These are phyloP conservation scores for Pichia californica DNA, from an alignment of 805 yeast genomes.

Conservation along the genomic window DNA sequence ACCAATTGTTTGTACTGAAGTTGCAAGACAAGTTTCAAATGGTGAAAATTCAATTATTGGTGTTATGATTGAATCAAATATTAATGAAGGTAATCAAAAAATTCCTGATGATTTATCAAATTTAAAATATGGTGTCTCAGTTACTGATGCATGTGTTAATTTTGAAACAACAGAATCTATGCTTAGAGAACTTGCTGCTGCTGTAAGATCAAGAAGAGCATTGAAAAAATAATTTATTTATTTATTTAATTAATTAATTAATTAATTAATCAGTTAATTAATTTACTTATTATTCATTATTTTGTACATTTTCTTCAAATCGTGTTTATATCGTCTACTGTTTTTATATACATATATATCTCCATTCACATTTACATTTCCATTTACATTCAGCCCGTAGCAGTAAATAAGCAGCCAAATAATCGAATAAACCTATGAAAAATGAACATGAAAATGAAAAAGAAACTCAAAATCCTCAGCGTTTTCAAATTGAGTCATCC, in stretches of 20 bases:
- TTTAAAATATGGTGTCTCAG: constrained; percentile 87
- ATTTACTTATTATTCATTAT: no score
- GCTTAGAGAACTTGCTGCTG: constrained; percentile 70
- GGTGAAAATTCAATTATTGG: constrained; percentile 85
- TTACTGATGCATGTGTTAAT: constrained; percentile 94
- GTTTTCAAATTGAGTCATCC: no score
- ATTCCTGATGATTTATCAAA: constrained; percentile 57
- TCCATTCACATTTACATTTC: no score
- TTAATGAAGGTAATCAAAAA: constrained; percentile 85
- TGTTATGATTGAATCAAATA: constrained; percentile 91
- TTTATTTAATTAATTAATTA: neutral
- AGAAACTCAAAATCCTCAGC: no score
- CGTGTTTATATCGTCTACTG: no score
- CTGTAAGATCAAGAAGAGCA: constrained; percentile 76
- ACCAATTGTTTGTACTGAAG: constrained; percentile 80
- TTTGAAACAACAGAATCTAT: constrained; percentile 85
- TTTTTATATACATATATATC: no score
- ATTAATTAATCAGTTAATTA: neutral
- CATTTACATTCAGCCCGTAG: no score
- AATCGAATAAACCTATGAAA: no score
- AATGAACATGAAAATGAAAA: no score
- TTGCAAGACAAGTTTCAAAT: constrained; percentile 70
- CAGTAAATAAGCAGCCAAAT: no score
- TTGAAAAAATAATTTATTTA: constrained; percentile 1
- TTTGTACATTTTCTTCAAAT: no score